These are phyloP conservation scores for Akanthomyces muscarius DNA, from an alignment of 2,329 filamentous ascomycete genomes.

Conservation along the genomic window DNA sequence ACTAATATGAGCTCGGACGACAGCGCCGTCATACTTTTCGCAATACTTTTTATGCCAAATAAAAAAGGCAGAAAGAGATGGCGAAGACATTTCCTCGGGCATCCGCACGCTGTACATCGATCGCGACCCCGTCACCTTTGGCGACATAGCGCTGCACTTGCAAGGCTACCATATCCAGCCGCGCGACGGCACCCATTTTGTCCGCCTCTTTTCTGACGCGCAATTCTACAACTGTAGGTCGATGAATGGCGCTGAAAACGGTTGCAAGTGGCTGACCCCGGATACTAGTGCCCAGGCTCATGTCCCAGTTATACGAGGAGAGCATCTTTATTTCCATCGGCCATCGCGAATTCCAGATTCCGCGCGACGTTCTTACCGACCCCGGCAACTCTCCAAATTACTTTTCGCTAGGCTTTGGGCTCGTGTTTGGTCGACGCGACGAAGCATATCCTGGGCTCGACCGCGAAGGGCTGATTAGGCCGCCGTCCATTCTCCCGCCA, in stretches of 20 bases:
- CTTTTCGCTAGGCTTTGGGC: conserved; percentile 84
- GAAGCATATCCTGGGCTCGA: conserved; percentile 85
- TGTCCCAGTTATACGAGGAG: conserved; percentile 85
- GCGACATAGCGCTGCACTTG: conserved; percentile 83
- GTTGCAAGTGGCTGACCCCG: neutral
- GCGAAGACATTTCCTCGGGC: conserved; percentile 44
- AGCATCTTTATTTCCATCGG: conserved; percentile 92
- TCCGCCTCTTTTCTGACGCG: conserved; percentile 88
- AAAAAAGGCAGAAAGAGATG: conserved; percentile 55
- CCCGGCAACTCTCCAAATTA: conserved; percentile 94
- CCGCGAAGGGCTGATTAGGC: conserved; percentile 72
- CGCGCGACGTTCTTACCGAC: conserved; percentile 77
- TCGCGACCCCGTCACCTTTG: conserved; percentile 83
- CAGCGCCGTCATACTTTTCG: conserved; percentile 94
- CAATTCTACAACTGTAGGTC: conserved; percentile 82
- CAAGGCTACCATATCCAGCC: conserved; percentile 88
- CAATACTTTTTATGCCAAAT: conserved; percentile 88
- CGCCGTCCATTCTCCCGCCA: conserved; percentile 80
- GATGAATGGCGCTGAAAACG: conserved; percentile 1
- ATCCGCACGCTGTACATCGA: conserved; percentile 91
- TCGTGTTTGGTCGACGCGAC: conserved; percentile 76
- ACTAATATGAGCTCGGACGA: neutral
- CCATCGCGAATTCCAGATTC: conserved; percentile 81
- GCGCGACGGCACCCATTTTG: conserved; percentile 79
- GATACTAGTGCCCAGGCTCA: conserved; percentile 71